Base-by-base conservation (phyloP, 176 grass and related monocot genomes). In the Echinochloa phyllopogon region DNA sequence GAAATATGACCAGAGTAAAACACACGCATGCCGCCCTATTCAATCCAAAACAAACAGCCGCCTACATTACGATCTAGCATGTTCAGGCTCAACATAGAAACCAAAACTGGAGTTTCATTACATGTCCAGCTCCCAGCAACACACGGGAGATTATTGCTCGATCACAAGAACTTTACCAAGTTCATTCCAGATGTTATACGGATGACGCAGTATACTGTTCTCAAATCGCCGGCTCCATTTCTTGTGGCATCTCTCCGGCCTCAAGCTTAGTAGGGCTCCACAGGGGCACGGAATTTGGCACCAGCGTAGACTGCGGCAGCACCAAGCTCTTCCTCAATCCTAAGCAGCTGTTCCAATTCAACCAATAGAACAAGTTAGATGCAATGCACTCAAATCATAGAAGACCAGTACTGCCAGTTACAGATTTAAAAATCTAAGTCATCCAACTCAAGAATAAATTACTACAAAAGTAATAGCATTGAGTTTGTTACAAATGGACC, bases 241-340 rank as follows among this genome's bases (percentile, higher is more conserved):
- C n/a, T n/a, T n/a, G n/a, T n/a, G n/a, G n/a, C n/a, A n/a, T n/a
- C n/a, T n/a, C 50, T 18, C 50, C 27, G n/a, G n/a, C n/a, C n/a
- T n/a, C n/a, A n/a, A 27, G 10, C 79, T 71, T 94, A 97, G 51
- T 97, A 97, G 40, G 92, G 95, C 58, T 89, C 86, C 8, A 94
- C 90, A 12, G 90, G 95, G 4, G 86, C 85, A 11, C 92, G 87
- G 84, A 94, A 97, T 40, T 97, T 97, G 10, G 84, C 74, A 59
- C 92, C 95, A 3, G 95, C 90, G 2, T 94, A 97, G 20, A 94
- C 88, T 5, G 92, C 95, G 1, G 83, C 74, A 2, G 90, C 88
- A 15, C 95, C 92, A 42, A 97, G 86, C 83, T 97, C 92, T 77
- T 97, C 95, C 81, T 97, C 92, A 1, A 97, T 97, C 88, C 95